Percentiles rank a stretch among this genome's conserved stretches.
Evolutionary conservation across 352 stramenopile species (phyloP).

Genomic region (Pythium aphanidermatum): DNA sequence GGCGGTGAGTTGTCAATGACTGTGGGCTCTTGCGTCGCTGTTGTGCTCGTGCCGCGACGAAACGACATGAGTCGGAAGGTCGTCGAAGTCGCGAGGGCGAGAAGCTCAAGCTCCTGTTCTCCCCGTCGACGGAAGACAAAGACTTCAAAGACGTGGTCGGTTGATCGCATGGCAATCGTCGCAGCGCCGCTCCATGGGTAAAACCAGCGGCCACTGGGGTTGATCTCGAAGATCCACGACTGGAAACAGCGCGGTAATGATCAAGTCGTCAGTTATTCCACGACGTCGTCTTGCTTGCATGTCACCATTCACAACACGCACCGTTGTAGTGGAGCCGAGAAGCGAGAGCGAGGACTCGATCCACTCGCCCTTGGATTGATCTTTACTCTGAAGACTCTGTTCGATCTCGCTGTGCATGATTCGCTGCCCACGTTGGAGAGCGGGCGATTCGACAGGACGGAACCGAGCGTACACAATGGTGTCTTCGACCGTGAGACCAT

Average conservation of each 20-base stretch:
- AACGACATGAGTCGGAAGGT: not conserved
- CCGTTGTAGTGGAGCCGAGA: not conserved
- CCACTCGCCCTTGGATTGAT: slow-evolving; percentile 7
- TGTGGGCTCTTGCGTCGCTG: no score
- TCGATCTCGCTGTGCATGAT: not conserved
- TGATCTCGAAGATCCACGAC: slow-evolving; percentile 6
- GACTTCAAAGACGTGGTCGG: slow-evolving; percentile 4
- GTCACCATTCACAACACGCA: not conserved
- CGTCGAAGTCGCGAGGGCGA: not conserved
- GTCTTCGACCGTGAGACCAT: not conserved
- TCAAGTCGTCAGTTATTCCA: not conserved
- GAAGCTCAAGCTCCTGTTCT: not conserved
- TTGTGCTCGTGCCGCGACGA: no score
- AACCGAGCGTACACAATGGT: slow-evolving; percentile 4
- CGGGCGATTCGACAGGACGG: not conserved
- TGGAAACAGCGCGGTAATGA: not conserved
- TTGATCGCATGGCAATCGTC: slow-evolving; percentile 2
- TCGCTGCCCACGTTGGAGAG: not conserved
- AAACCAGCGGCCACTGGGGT: slow-evolving; percentile 5
- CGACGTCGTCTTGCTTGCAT: not conserved
- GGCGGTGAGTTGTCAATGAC: no score
- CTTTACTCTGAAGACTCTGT: not conserved
- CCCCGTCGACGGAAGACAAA: not conserved
- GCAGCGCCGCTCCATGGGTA: slow-evolving; percentile 6
- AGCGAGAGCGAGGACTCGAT: not conserved